A percentile compares a stretch with the other conserved stretches of the same genome.
Evolutionary conservation across 441 rosid species (phyloP).

Genomic region (Bocquillonia castaneifolia): DNA sequence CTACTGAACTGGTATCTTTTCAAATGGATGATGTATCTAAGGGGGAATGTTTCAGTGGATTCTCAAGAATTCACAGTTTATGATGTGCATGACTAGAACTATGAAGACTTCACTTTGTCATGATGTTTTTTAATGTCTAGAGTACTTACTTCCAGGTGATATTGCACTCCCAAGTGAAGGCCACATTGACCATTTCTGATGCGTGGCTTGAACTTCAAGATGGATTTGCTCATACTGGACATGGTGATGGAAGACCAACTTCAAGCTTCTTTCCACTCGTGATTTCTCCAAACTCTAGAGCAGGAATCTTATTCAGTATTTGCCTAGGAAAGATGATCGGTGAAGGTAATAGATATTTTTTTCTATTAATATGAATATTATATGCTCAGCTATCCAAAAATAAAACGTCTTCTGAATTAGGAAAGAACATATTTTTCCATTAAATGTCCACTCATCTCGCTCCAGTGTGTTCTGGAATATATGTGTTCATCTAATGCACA

Average conservation of each 20-base stretch:
- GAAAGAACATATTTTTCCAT: background rate
- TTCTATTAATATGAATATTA: background rate
- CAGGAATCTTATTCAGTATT: constrained; percentile 76
- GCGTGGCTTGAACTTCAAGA: constrained; percentile 97
- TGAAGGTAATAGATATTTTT: constrained; percentile 41
- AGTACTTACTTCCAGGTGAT: constrained; percentile 53
- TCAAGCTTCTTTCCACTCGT: constrained; percentile 75
- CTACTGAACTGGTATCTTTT: background rate
- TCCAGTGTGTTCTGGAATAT: constrained; percentile 2
- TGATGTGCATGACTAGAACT: background rate
- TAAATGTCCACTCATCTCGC: background rate
- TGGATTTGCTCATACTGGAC: constrained; percentile 72
- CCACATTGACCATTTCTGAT: constrained; percentile 72
- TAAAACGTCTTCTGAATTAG: background rate
- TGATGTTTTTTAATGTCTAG: background rate
- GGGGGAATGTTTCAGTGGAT: background rate
- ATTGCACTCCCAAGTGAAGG: constrained; percentile 90
- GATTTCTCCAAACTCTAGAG: constrained; percentile 73
- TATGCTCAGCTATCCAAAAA: background rate
- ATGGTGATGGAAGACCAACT: constrained; percentile 77
- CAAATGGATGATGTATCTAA: background rate
- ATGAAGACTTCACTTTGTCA: background rate
- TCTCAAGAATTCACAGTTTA: background rate
- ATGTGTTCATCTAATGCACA: background rate
- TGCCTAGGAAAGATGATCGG: constrained; percentile 46